phyloP scores from a whole-genome alignment of 73 alveolate genomes.

The Stentor roeselii region DNA sequence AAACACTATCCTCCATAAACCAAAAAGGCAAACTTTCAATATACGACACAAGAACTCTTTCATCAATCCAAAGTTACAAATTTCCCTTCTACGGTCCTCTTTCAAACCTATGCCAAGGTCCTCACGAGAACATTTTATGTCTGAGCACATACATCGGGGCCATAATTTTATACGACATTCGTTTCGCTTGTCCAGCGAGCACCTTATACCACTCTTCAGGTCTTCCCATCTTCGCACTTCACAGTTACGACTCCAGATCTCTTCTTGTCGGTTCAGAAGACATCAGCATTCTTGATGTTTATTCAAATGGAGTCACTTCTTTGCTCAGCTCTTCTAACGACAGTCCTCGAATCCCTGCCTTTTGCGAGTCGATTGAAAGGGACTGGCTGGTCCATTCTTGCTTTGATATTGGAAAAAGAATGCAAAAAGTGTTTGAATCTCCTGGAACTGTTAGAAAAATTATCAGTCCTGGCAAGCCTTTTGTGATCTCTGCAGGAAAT shows the following conservation, averaged over 20 bases:
- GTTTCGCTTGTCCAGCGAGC: background rate
- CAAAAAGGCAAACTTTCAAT: background rate
- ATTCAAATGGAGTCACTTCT: background rate
- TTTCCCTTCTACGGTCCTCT: background rate
- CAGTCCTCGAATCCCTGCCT: too few relatives aligned
- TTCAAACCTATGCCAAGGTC: constrained; percentile 2
- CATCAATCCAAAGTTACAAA: background rate
- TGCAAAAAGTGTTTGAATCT: background rate
- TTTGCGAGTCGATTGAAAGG: too few relatives aligned
- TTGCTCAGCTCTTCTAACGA: background rate
- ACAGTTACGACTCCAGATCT: background rate
- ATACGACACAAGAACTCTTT: background rate
- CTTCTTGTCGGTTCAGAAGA: background rate
- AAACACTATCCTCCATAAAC: background rate
- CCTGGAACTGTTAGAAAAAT: background rate
- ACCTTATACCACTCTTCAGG: background rate
- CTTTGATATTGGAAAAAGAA: background rate
- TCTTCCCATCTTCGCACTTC: background rate
- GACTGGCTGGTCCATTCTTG: too few relatives aligned
- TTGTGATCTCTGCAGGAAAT: background rate
- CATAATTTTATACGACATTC: background rate
- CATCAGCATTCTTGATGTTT: background rate
- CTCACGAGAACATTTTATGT: background rate
- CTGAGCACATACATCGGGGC: background rate
- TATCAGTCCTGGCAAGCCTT: background rate